Conservation (phyloP, 805 yeast species). For the Nakazawaea anatomiae region DNA sequence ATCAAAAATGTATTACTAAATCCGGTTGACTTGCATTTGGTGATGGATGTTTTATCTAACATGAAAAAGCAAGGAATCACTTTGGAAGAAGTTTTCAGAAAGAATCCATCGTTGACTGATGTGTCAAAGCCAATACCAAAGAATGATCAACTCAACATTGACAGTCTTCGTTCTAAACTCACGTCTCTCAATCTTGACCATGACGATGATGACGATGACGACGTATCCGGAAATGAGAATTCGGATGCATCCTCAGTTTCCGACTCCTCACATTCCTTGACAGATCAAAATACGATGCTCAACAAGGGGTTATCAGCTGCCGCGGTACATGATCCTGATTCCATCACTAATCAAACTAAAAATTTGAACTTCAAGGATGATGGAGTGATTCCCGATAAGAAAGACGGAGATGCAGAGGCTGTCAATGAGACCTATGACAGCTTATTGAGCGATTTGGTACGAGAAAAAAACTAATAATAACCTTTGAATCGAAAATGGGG, state of each 20-base stretch:
- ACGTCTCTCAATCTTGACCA: background rate
- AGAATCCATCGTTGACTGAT: background rate
- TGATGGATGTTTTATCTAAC: conserved; percentile 30
- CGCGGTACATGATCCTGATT: no score
- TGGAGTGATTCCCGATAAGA: background rate
- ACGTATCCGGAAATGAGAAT: background rate
- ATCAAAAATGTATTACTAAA: conserved; percentile 29
- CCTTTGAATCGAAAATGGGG: no score
- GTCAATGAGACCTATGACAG: conserved; percentile 18
- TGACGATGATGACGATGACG: background rate
- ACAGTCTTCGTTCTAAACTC: conserved; percentile 2
- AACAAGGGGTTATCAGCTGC: background rate
- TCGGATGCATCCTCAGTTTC: background rate
- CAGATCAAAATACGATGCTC: background rate
- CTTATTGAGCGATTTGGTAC: conserved; percentile 18
- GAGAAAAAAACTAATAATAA: conserved; percentile 10
- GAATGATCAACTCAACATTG: conserved; percentile 1
- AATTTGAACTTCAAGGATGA: background rate
- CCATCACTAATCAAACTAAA: background rate
- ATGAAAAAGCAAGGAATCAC: conserved; percentile 34
- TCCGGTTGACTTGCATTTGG: conserved; percentile 30
- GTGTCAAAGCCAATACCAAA: background rate
- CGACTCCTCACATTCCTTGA: background rate
- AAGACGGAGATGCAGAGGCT: conserved; percentile 1
- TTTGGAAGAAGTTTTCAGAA: conserved; percentile 25